Evolutionary conservation across 148 eudicot species (phyloP), one percentile per base, ranked within the genome.

Genomic region (Mesembryanthemum crystallinum): DNA sequence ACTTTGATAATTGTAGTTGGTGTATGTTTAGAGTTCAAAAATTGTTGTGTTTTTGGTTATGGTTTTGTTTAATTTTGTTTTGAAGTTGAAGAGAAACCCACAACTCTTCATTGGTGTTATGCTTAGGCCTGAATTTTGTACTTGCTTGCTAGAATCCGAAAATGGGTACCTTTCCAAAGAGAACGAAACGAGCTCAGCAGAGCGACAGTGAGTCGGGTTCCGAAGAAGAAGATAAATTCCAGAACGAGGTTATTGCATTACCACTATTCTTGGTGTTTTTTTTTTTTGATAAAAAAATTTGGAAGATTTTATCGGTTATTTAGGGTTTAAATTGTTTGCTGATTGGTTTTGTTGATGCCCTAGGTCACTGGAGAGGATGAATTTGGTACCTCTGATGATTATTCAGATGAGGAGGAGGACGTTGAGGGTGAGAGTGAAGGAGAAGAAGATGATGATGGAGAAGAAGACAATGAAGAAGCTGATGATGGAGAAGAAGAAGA

Each of bases 141-240:
- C 3, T 21, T 17, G 9, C 20, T 69, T 42, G 32, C 66, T 74
- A 72, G 69, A 49, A 43, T 52, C 17, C 20, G 35, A 11, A 45
- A 1, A 75, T 82, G 87, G 80, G 81, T 27, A 78, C 84, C 21
- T 69, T 80, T 23, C 33, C 69, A 18, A 88, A 83, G 82, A 55
- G 67, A 33, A 15, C 49, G 71, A 85, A 80, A 74, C 85, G 79
- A 64, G 77, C 72, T 61, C 81, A 61, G 58, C 78, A 82, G 32
- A 61, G 66, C 73, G 80, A 82, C 55, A 82, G 69, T 39, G 88
- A 87, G 9, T 57, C 70, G 79, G 82, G 82, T 76, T 80, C 84
- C 0, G 85, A 84, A 64, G 83, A 78, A 54, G 88, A 85, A 24
- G 73, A 73, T 30, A 80, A 72, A 11, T 80, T 76, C 21, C 71